Conservation (phyloP, 495 filamentous ascomycete species). For the Rhizodiscina lignyota region DNA sequence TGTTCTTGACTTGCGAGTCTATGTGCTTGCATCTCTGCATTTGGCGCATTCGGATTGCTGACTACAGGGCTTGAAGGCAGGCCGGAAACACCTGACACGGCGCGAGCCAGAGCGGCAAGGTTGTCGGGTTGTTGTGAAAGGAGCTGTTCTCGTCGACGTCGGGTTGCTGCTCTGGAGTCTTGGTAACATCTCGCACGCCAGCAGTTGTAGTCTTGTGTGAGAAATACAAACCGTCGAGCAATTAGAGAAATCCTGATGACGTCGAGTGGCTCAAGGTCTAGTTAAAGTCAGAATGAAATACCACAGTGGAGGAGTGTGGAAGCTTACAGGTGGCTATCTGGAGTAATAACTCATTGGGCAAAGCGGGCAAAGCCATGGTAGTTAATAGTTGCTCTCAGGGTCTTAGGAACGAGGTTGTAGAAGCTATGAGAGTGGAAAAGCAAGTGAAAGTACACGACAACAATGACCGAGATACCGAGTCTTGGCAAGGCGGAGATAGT, state of each 20-base stretch:
- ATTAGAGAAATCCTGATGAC: neutral
- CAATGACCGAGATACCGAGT: too few species aligned
- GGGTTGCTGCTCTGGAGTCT: neutral
- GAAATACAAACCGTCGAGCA: neutral
- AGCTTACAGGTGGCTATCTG: too few species aligned
- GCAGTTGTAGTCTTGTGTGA: neutral
- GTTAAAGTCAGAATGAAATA: neutral
- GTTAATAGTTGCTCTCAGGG: too few species aligned
- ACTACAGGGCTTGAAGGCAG: constrained; percentile 2
- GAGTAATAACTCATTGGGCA: too few species aligned
- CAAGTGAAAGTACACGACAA: too few species aligned
- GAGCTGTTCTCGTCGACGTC: constrained; percentile 2
- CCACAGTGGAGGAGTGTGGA: too few species aligned
- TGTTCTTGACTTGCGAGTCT: constrained; percentile 21
- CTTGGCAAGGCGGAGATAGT: too few species aligned
- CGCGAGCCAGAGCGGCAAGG: constrained; percentile 6
- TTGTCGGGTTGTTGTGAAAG: too few species aligned
- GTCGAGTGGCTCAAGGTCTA: neutral
- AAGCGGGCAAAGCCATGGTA: too few species aligned
- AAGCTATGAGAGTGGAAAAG: too few species aligned
- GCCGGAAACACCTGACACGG: neutral
- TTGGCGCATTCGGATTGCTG: constrained; percentile 8
- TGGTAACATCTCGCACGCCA: neutral
- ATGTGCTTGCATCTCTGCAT: constrained; percentile 18
- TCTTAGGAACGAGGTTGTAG: too few species aligned